Conservation (phyloP, 2,329 filamentous ascomycete genomes). For the Neofusicoccum cordaticola region DNA sequence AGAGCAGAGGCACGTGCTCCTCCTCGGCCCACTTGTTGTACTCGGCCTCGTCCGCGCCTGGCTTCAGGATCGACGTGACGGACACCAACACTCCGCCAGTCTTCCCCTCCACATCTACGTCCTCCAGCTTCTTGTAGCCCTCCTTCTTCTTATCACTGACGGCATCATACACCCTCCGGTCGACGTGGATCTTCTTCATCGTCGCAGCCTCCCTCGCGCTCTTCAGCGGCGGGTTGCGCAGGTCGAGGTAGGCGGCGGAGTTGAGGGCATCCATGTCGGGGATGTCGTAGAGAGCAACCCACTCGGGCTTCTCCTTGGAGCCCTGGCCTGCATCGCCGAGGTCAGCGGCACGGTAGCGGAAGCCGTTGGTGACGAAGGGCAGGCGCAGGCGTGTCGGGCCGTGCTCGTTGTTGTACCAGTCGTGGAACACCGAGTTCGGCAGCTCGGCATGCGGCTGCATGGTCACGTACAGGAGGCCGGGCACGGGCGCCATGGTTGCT, state of each 20-base stretch:
- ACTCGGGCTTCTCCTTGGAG: constrained; percentile 58
- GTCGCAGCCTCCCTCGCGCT: constrained; percentile 59
- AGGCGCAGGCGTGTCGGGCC: constrained; percentile 76
- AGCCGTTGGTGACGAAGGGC: constrained; percentile 71
- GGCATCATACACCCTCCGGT: constrained; percentile 68
- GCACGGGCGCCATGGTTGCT: constrained; percentile 43
- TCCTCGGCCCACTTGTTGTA: constrained; percentile 69
- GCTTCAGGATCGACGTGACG: constrained; percentile 58
- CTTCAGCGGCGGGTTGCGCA: constrained; percentile 58
- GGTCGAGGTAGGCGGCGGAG: constrained; percentile 65
- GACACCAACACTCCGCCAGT: constrained; percentile 61
- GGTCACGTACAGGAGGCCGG: constrained; percentile 78
- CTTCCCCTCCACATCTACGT: constrained; percentile 57
- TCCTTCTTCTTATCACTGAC: constrained; percentile 54
- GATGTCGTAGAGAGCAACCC: constrained; percentile 79
- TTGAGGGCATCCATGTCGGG: constrained; percentile 69
- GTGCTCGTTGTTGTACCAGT: constrained; percentile 95
- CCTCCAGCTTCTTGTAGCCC: constrained; percentile 60
- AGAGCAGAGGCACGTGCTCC: constrained; percentile 69
- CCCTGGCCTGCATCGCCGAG: constrained; percentile 33
- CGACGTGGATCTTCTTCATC: constrained; percentile 66
- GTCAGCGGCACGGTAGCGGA: constrained; percentile 73
- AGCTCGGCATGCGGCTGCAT: constrained; percentile 74
- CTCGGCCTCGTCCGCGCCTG: constrained; percentile 53
- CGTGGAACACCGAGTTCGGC: constrained; percentile 70